These are phyloP conservation scores for Globisporangium camurandrum DNA, from an alignment of 352 stramenopile species.

Conservation along the genomic window DNA sequence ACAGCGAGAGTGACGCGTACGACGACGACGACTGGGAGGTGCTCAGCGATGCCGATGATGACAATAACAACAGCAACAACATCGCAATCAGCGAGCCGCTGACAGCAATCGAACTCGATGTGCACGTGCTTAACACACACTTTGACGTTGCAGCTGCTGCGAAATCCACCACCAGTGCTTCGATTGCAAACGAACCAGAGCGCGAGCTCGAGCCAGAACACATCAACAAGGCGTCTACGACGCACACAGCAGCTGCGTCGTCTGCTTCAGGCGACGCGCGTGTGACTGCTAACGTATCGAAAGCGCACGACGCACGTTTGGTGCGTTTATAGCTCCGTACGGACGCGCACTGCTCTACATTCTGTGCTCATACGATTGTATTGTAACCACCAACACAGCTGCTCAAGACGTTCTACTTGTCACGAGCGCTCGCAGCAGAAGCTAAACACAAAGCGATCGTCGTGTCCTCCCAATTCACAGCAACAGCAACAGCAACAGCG, in stretches of 20 bases:
- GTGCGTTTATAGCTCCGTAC: slow-evolving; percentile 5
- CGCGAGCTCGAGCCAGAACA: not conserved
- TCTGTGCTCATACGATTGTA: not conserved
- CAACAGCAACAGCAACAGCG: too few species aligned
- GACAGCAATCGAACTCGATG: slow-evolving; percentile 9
- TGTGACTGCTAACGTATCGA: not conserved
- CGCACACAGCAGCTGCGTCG: too few species aligned
- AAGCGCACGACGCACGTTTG: not conserved
- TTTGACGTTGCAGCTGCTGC: not conserved
- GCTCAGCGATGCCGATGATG: slow-evolving; percentile 9
- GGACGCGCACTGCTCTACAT: not conserved
- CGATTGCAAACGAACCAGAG: not conserved
- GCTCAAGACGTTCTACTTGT: slow-evolving; percentile 48
- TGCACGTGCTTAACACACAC: slow-evolving; percentile 4
- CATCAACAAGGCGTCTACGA: too few species aligned
- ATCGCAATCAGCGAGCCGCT: not conserved
- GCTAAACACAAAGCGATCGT: slow-evolving; percentile 32
- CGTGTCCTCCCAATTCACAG: too few species aligned
- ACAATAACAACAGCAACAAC: not conserved
- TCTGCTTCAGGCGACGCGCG: too few species aligned
- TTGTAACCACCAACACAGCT: too few species aligned
- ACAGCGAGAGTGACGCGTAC: slow-evolving; percentile 6
- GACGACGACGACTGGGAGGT: slow-evolving; percentile 40
- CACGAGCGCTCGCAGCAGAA: slow-evolving; percentile 40
- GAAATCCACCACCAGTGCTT: too few species aligned